A percentile compares a stretch with the other conserved stretches of the same genome.
These are phyloP conservation scores for Exophiala phaeomuriformis DNA, from an alignment of 2,329 filamentous ascomycete species.

Conservation along the genomic window DNA sequence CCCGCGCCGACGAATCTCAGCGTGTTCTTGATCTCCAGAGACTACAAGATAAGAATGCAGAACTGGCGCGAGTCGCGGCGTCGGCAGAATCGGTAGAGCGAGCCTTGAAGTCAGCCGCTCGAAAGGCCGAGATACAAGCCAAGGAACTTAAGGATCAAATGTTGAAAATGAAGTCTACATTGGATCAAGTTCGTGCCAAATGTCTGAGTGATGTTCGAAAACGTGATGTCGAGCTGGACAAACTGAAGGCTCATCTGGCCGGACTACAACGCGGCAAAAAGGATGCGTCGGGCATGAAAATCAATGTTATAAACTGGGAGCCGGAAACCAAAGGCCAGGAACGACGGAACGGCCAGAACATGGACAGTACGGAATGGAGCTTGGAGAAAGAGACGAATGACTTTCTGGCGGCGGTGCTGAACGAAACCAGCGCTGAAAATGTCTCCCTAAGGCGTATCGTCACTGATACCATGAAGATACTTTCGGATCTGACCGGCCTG, in stretches of 20 bases:
- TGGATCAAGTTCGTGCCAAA: conserved; percentile 75
- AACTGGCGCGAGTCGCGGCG: conserved; percentile 51
- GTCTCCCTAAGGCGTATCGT: conserved; percentile 69
- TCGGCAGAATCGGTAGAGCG: conserved; percentile 64
- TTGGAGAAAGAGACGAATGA: conserved; percentile 82
- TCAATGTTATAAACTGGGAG: conserved; percentile 40
- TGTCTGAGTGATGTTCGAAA: conserved; percentile 89
- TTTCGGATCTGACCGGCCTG: conserved; percentile 56
- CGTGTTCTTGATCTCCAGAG: conserved; percentile 61
- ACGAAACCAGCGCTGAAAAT: conserved; percentile 74
- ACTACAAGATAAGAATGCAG: conserved; percentile 48
- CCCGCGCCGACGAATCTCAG: conserved; percentile 68
- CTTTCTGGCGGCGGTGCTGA: conserved; percentile 66
- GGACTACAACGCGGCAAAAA: conserved; percentile 56
- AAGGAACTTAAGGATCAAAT: conserved; percentile 79
- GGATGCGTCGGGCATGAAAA: conserved; percentile 43
- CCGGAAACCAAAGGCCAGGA: conserved; percentile 29
- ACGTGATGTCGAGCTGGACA: conserved; percentile 80
- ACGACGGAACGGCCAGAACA: conserved; percentile 34
- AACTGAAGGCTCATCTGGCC: conserved; percentile 76
- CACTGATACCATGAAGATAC: conserved; percentile 59
- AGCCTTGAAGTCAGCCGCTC: conserved; percentile 60
- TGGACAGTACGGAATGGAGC: conserved; percentile 56
- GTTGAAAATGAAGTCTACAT: conserved; percentile 65
- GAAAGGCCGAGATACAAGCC: conserved; percentile 64